Conservation (phyloP, 495 filamentous ascomycete genomes). For the Aspergillus haitiensis region DNA sequence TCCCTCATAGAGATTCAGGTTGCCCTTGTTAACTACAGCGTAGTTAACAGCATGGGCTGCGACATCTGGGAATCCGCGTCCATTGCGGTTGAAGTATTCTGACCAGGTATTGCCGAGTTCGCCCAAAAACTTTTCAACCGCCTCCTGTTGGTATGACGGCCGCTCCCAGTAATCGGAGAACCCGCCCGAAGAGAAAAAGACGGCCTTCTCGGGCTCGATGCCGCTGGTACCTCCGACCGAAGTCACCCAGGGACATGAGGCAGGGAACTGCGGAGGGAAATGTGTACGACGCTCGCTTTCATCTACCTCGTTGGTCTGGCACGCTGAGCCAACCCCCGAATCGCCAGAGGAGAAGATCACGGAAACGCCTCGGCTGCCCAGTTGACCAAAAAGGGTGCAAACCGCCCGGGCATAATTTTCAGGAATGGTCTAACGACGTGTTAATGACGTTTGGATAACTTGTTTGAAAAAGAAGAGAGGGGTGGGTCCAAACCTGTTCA, state of each 20-base stretch:
- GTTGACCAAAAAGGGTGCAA: slow-evolving; percentile 68
- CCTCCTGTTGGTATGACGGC: slow-evolving; percentile 60
- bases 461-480: not conserved
- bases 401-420: slow-evolving; percentile 63
- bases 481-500: slow-evolving; percentile 50
- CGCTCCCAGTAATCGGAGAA: slow-evolving; percentile 66
- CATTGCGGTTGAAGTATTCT: slow-evolving; percentile 59
- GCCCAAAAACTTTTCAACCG: slow-evolving; percentile 58
- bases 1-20: slow-evolving; percentile 53
- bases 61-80: slow-evolving; percentile 74
- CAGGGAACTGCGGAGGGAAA: slow-evolving; percentile 72
- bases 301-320: slow-evolving; percentile 64
- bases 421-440: slow-evolving; percentile 59
- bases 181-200: slow-evolving; percentile 61
- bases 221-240: slow-evolving; percentile 65
- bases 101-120: slow-evolving; percentile 46
- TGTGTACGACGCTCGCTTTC: slow-evolving; percentile 54
- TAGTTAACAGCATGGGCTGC: slow-evolving; percentile 60
- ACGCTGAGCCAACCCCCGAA: slow-evolving; percentile 66
- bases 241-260: slow-evolving; percentile 71
- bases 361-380: slow-evolving; percentile 74
- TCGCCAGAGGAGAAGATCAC: slow-evolving; percentile 73
- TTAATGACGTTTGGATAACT: not conserved
- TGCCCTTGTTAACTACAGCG: slow-evolving; percentile 55
- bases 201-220: slow-evolving; percentile 57